Evolutionary conservation across 148 eudicot genomes (phyloP).

Genomic region (Vaccinium corymbosum): DNA sequence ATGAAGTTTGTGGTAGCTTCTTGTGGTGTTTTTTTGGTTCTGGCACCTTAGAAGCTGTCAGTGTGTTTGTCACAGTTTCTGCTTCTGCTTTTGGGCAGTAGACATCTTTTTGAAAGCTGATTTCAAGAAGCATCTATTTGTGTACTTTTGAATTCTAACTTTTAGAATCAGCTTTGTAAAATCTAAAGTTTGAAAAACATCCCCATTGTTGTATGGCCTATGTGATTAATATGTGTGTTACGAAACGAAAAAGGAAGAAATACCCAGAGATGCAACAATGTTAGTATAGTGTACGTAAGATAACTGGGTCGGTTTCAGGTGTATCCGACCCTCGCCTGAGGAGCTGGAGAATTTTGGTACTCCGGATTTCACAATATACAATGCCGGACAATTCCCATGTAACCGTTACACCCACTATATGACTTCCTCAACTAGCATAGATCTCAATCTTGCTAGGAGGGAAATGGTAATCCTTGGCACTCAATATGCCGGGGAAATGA

Average conservation of each 20-base stretch:
- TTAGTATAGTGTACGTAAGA: slow-evolving; percentile 30
- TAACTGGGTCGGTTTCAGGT: slow-evolving; percentile 73
- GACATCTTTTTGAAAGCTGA: neutral
- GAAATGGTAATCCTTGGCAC: slow-evolving; percentile 92
- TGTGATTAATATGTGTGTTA: neutral
- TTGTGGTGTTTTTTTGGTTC: neutral
- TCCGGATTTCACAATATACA: slow-evolving; percentile 85
- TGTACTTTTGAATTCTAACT: neutral
- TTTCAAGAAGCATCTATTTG: neutral
- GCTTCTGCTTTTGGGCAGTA: neutral
- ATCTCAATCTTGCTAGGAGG: slow-evolving; percentile 62
- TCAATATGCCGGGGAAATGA: slow-evolving; percentile 89
- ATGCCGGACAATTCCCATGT: slow-evolving; percentile 86
- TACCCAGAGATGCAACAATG: neutral
- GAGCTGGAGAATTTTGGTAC: slow-evolving; percentile 74
- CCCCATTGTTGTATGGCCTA: neutral
- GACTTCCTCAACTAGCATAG: slow-evolving; percentile 90
- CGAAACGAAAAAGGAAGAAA: neutral
- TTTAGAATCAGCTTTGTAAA: neutral
- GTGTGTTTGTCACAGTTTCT: neutral
- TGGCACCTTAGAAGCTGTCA: neutral
- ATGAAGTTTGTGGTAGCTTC: neutral
- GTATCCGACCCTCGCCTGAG: slow-evolving; percentile 74
- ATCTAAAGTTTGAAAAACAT: neutral
- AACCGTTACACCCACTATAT: slow-evolving; percentile 83